A percentile compares a stretch with the other conserved stretches of the same genome.
phyloP scores from a whole-genome alignment of 2,329 filamentous ascomycete genomes.

The Dothideomycetes sp. region DNA sequence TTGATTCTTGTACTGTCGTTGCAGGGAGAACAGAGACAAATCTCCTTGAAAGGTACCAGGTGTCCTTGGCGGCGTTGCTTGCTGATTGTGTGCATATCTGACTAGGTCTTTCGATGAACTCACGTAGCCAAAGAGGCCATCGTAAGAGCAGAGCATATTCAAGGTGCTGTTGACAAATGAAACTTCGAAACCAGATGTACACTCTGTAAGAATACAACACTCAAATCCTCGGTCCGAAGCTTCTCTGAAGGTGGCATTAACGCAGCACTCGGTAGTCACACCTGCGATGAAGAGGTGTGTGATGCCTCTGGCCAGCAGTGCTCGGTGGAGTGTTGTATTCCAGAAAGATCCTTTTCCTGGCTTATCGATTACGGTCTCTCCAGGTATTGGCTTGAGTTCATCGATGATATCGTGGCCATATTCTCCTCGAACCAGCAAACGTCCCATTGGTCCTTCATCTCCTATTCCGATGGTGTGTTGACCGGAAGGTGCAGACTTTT shows the following conservation, averaged over 20 bases:
- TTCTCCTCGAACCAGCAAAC: slow-evolving; percentile 45
- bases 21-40: slow-evolving; percentile 36
- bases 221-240: slow-evolving; percentile 54
- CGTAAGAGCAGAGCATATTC: slow-evolving; percentile 43
- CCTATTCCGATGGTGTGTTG: slow-evolving; percentile 42
- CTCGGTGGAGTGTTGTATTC: slow-evolving; percentile 46
- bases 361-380: slow-evolving; percentile 49
- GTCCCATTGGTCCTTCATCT: slow-evolving; percentile 45
- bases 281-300: slow-evolving; percentile 51
- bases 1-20: slow-evolving; percentile 36
- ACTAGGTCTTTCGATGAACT: slow-evolving; percentile 35
- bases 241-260: slow-evolving; percentile 48
- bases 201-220: slow-evolving; percentile 43
- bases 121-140: slow-evolving; percentile 45
- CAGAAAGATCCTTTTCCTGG: slow-evolving; percentile 52
- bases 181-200: slow-evolving; percentile 41
- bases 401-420: slow-evolving; percentile 48
- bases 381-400: slow-evolving; percentile 42
- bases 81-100: slow-evolving; percentile 6
- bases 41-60: slow-evolving; percentile 33
- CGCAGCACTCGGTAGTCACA: slow-evolving; percentile 51
- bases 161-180: slow-evolving; percentile 39
- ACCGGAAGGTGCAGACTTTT: slow-evolving; percentile 38
- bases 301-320: slow-evolving; percentile 45
- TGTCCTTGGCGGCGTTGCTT: slow-evolving; percentile 28